A percentile compares a stretch with the other conserved stretches of the same genome.
Conservation (phyloP, 331 rosid genomes). For the Erythrophleum ivorense region DNA sequence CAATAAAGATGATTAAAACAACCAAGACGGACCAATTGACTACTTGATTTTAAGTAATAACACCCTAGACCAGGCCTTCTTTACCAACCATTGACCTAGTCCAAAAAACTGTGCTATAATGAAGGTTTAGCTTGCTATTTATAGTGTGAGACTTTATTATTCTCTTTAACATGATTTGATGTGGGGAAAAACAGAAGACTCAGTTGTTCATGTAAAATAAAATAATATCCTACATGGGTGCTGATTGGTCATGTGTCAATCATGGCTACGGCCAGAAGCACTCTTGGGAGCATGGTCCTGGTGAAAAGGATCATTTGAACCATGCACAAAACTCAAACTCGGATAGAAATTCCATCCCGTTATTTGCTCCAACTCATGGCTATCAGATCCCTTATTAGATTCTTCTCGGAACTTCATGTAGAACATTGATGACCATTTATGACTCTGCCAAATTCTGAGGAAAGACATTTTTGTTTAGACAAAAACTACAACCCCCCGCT, state of each 20-base stretch:
- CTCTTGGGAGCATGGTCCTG: slow-evolving; percentile 62
- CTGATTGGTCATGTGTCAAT: slow-evolving; percentile 34
- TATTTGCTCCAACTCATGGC: slow-evolving; percentile 67
- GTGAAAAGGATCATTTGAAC: slow-evolving; percentile 88
- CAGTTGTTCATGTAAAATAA: not conserved
- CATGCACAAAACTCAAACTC: slow-evolving; percentile 80
- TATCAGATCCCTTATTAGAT: slow-evolving; percentile 56
- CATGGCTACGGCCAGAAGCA: slow-evolving; percentile 47
- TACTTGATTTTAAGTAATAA: too few species aligned
- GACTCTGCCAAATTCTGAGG: slow-evolving; percentile 74
- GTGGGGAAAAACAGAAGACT: too few species aligned
- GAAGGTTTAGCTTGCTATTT: too few species aligned
- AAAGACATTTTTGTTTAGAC: slow-evolving; percentile 23
- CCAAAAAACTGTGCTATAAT: too few species aligned
- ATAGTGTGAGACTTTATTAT: too few species aligned
- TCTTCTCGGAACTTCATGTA: slow-evolving; percentile 85
- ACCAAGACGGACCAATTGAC: too few species aligned
- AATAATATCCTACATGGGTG: not conserved
- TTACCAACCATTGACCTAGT: too few species aligned
- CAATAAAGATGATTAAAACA: too few species aligned
- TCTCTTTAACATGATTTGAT: too few species aligned
- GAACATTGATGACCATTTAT: slow-evolving; percentile 93
- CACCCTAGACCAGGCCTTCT: too few species aligned
- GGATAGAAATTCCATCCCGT: slow-evolving; percentile 84
- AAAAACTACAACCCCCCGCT: not conserved